phyloP scores from a whole-genome alignment of 306 rosid genomes.

The Ziziphus jujuba region DNA sequence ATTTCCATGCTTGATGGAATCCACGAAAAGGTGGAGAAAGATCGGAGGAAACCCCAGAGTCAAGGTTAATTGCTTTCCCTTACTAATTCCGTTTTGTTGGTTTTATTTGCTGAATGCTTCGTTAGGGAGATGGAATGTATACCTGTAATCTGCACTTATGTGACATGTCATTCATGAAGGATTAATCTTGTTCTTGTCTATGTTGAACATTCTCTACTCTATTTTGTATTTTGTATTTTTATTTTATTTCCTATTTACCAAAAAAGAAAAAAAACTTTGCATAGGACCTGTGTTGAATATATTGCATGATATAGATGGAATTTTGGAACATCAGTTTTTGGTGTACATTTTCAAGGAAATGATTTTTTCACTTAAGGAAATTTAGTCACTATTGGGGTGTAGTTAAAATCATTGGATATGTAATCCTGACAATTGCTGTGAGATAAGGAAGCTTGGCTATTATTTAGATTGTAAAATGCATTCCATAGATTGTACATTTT shows the following conservation, averaged over 20 bases:
- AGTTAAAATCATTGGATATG: background rate
- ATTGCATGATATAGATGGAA: too few relatives aligned
- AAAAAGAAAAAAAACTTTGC: background rate
- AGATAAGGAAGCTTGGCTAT: conserved; percentile 1
- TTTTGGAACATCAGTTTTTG: background rate
- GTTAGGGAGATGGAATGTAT: background rate
- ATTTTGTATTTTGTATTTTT: too few relatives aligned
- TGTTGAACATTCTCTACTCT: too few relatives aligned
- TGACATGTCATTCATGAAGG: too few relatives aligned
- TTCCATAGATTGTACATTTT: background rate
- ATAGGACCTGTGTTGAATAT: background rate
- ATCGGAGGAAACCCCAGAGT: conserved; percentile 58
- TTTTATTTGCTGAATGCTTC: conserved; percentile 2
- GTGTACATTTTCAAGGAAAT: background rate
- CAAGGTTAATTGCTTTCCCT: conserved; percentile 57
- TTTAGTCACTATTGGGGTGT: too few relatives aligned
- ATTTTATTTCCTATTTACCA: too few relatives aligned
- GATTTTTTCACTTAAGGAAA: background rate
- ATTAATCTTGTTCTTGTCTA: too few relatives aligned
- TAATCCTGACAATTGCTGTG: background rate
- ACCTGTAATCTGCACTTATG: too few relatives aligned
- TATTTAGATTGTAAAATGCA: background rate
- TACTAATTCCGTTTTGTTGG: conserved; percentile 5
- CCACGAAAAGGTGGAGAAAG: conserved; percentile 86
- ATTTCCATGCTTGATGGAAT: conserved; percentile 96